Percentiles rank a stretch among this genome's conserved stretches.
phyloP scores from a whole-genome alignment of 805 yeast genomes.

The Schwanniomyces vanrijiae region DNA sequence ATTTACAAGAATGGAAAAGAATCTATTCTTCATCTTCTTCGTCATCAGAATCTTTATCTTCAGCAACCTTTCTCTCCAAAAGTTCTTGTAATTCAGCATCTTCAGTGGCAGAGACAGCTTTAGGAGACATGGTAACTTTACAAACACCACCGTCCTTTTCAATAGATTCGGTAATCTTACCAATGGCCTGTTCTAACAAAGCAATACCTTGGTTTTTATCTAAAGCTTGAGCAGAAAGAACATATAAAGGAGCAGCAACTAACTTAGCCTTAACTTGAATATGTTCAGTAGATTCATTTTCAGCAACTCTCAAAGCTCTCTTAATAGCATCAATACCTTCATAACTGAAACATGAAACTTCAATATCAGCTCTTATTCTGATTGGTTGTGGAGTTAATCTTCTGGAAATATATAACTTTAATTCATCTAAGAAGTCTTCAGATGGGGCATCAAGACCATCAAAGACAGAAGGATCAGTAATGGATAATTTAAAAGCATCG shows the following conservation, averaged over 20 bases:
- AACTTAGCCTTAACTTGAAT: constrained; percentile 90
- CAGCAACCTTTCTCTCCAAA: constrained; percentile 89
- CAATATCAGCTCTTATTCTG: constrained; percentile 97
- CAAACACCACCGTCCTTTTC: constrained; percentile 78
- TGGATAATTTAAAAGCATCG: constrained; percentile 95
- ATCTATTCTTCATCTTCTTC: constrained; percentile 39
- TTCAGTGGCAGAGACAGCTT: constrained; percentile 97
- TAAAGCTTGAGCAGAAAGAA: constrained; percentile 86
- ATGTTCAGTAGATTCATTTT: constrained; percentile 75
- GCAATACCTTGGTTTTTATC: constrained; percentile 90
- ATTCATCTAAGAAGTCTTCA: constrained; percentile 74
- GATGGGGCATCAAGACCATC: constrained; percentile 75
- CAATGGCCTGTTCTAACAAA: constrained; percentile 75
- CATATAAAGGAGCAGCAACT: constrained; percentile 97
- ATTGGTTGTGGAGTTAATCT: constrained; percentile 98
- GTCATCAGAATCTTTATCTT: constrained; percentile 82
- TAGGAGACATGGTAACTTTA: constrained; percentile 95
- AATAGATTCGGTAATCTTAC: constrained; percentile 68
- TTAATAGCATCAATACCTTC: constrained; percentile 98
- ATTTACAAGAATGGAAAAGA: background rate
- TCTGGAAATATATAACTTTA: constrained; percentile 82
- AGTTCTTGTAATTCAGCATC: constrained; percentile 97
- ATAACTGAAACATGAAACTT: constrained; percentile 94
- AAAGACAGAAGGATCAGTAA: constrained; percentile 86
- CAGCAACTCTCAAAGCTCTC: constrained; percentile 84